Conservation (phyloP, 2,329 filamentous ascomycete species). For the Fonsecaea nubica region DNA sequence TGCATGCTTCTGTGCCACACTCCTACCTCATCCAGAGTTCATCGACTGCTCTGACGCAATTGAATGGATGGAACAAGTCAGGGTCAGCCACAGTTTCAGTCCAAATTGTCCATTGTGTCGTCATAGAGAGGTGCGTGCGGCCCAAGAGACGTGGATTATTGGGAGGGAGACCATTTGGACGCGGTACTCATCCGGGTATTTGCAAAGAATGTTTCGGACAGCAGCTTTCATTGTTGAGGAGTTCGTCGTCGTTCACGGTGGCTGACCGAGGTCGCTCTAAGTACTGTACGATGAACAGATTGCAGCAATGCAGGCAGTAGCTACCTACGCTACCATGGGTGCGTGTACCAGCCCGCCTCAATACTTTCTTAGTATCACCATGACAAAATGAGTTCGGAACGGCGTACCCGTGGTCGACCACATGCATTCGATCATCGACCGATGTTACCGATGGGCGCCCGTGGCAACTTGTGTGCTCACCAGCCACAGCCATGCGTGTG, state of each 20-base stretch:
- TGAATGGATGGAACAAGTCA: neutral
- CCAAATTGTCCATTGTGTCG: neutral
- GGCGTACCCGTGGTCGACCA: neutral
- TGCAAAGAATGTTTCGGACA: neutral
- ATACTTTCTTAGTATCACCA: neutral
- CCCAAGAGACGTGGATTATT: neutral
- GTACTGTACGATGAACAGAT: neutral
- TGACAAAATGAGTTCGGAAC: conserved; percentile 1
- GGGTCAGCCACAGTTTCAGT: conserved; percentile 4
- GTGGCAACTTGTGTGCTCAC: neutral
- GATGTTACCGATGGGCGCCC: neutral
- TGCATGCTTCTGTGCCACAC: neutral
- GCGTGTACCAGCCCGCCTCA: neutral
- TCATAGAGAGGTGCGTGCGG: neutral
- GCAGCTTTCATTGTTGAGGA: neutral
- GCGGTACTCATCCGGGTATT: neutral
- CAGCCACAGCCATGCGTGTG: neutral
- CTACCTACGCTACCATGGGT: too few species aligned
- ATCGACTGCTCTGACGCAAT: conserved; percentile 4
- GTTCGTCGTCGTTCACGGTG: neutral
- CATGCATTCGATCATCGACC: neutral
- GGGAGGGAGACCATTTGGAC: neutral
- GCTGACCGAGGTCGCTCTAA: neutral
- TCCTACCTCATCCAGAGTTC: neutral
- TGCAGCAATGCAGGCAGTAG: neutral